Conservation (phyloP, 441 rosid species). For the Erodium trifolium region DNA sequence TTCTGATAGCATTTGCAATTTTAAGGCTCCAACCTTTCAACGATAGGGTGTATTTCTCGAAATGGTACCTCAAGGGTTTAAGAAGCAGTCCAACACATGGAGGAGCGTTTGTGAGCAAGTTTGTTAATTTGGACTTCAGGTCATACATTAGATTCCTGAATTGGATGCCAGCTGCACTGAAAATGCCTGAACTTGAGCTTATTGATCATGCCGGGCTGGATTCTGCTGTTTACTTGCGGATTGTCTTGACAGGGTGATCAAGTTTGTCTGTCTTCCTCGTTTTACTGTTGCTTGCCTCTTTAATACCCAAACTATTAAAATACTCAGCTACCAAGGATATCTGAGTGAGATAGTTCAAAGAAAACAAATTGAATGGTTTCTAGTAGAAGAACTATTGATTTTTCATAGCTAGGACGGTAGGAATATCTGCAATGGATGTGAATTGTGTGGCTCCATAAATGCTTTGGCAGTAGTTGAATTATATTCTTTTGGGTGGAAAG, state of each 20-base stretch:
- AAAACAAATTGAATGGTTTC: not conserved
- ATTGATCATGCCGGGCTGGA: conserved; percentile 97
- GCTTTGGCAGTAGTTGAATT: not conserved
- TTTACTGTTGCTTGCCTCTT: not conserved
- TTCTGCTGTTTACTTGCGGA: conserved; percentile 83
- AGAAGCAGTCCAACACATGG: conserved; percentile 57
- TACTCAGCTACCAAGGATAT: not conserved
- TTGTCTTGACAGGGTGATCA: conserved; percentile 74
- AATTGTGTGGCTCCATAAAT: not conserved
- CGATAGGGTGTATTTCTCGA: conserved; percentile 88
- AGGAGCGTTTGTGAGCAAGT: conserved; percentile 46
- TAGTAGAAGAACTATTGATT: not conserved
- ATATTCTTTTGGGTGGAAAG: not conserved
- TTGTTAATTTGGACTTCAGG: conserved; percentile 67
- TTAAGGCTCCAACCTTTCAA: conserved; percentile 88
- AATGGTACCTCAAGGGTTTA: conserved; percentile 88
- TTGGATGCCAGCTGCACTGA: conserved; percentile 95
- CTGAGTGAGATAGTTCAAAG: too few species aligned
- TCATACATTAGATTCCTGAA: conserved; percentile 67
- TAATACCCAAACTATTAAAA: not conserved
- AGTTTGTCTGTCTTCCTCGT: not conserved
- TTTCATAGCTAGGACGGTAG: not conserved
- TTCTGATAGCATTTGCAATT: conserved; percentile 69
- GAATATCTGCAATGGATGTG: not conserved
- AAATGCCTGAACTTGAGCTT: conserved; percentile 94